These are phyloP conservation scores for Fusarium sp. DNA, from an alignment of 2,329 filamentous ascomycete genomes.

Conservation along the genomic window DNA sequence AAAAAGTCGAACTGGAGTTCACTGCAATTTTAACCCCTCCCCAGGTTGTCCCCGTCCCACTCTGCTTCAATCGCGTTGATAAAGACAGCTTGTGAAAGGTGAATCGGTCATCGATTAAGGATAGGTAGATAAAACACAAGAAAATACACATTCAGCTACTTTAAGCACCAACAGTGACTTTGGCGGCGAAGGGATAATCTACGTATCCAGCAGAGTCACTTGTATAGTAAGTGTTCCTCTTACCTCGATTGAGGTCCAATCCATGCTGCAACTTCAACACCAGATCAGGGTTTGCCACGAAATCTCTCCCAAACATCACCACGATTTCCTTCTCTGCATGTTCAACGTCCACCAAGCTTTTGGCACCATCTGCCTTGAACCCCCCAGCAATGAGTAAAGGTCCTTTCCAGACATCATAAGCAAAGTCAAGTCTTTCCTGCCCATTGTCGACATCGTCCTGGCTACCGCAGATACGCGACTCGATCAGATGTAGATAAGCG, in stretches of 20 bases:
- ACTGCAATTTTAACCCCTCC: no score
- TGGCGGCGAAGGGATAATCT: conserved; percentile 42
- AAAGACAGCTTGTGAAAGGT: no score
- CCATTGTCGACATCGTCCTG: conserved; percentile 51
- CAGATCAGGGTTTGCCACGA: conserved; percentile 47
- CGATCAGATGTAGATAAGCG: conserved; percentile 71
- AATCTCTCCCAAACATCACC: conserved; percentile 50
- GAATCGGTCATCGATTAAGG: no score
- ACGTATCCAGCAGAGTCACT: conserved; percentile 38
- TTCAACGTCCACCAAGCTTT: conserved; percentile 45
- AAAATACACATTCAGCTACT: no score
- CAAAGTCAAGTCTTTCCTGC: conserved; percentile 49
- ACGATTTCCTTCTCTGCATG: conserved; percentile 48
- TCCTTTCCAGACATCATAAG: conserved; percentile 48
- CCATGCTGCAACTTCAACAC: conserved; percentile 44
- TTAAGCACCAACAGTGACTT: fast-evolving
- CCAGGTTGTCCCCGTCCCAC: no score
- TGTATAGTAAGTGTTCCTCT: conserved; percentile 46
- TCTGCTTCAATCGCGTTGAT: no score
- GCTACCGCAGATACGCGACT: conserved; percentile 63
- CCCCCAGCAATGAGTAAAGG: conserved; percentile 52
- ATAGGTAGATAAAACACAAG: no score
- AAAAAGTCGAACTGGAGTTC: no score
- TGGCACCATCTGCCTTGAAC: conserved; percentile 43
- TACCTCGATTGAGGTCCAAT: conserved; percentile 42